These are phyloP conservation scores for Chytriomyces confervae DNA, from an alignment of 192 early-diverging fungal genomes.

Conservation along the genomic window DNA sequence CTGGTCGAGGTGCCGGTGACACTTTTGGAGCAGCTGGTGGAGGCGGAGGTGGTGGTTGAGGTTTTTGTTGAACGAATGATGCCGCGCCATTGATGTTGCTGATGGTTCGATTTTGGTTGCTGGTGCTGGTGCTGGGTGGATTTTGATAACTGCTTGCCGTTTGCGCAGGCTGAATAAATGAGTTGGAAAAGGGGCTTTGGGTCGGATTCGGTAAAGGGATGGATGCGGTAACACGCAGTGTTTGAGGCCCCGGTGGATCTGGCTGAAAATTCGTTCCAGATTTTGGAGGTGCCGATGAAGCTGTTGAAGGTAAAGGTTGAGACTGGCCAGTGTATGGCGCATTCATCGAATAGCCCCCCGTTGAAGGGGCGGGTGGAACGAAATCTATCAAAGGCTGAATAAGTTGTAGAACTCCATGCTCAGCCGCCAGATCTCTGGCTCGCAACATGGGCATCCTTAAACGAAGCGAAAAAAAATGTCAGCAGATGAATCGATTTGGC, in stretches of 20 bases:
- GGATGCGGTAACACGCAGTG: no score
- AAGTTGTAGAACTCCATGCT: constrained; percentile 77
- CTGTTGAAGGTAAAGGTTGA: constrained; percentile 28
- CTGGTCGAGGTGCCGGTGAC: not conserved
- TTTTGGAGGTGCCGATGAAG: constrained; percentile 51
- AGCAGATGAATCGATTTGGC: not conserved
- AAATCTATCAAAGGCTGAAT: constrained; percentile 85
- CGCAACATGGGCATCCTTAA: constrained; percentile 85
- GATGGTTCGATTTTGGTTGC: constrained; percentile 51
- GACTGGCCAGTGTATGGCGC: not conserved
- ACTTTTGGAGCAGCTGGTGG: not conserved
- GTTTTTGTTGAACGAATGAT: not conserved
- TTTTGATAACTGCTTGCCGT: no score
- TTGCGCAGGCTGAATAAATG: no score
- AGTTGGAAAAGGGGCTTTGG: no score
- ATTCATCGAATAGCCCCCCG: not conserved
- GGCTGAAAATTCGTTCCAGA: no score
- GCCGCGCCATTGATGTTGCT: not conserved
- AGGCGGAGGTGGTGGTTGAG: not conserved
- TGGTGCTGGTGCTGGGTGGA: no score
- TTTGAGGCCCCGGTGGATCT: no score
- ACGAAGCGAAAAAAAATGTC: constrained; percentile 40
- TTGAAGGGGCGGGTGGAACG: constrained; percentile 63
- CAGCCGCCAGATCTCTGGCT: constrained; percentile 78
- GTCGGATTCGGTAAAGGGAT: no score